Conservation (phyloP, 164 flowering plant genomes). For the Vitis rupestris region DNA sequence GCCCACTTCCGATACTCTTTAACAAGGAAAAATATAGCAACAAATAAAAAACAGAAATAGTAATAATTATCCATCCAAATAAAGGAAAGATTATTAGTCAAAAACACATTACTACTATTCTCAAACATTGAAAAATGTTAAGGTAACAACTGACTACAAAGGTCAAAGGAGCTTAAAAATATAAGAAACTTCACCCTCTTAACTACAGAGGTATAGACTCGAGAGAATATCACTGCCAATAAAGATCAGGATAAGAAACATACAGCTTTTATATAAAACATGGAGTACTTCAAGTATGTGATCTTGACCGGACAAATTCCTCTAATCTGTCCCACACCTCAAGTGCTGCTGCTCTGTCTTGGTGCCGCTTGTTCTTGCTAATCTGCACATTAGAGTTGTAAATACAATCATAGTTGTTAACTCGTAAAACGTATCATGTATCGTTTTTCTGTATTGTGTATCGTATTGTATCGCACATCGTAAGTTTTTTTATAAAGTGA, state of each 20-base stretch:
- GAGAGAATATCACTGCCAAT: neutral
- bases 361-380: slow-evolving; percentile 96
- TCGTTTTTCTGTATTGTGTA: too few relatives aligned
- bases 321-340: slow-evolving; percentile 98
- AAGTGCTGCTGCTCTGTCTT: slow-evolving; percentile 96
- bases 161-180: neutral
- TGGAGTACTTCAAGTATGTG: slow-evolving; percentile 50
- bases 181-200: neutral
- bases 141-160: neutral
- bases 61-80: too few relatives aligned
- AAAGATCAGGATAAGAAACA: neutral
- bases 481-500: too few relatives aligned
- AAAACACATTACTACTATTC: neutral
- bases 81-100: too few relatives aligned
- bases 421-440: too few relatives aligned
- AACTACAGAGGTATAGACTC: neutral
- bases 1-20: too few relatives aligned
- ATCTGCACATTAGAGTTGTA: slow-evolving; percentile 47
- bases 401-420: neutral
- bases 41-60: too few relatives aligned
- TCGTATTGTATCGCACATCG: too few relatives aligned
- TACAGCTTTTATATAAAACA: slow-evolving; percentile 3
- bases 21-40: too few relatives aligned
- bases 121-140: neutral
- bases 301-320: slow-evolving; percentile 88